These are phyloP conservation scores for Suillus decipiens DNA, from an alignment of 768 basidiomycete genomes.

Conservation along the genomic window DNA sequence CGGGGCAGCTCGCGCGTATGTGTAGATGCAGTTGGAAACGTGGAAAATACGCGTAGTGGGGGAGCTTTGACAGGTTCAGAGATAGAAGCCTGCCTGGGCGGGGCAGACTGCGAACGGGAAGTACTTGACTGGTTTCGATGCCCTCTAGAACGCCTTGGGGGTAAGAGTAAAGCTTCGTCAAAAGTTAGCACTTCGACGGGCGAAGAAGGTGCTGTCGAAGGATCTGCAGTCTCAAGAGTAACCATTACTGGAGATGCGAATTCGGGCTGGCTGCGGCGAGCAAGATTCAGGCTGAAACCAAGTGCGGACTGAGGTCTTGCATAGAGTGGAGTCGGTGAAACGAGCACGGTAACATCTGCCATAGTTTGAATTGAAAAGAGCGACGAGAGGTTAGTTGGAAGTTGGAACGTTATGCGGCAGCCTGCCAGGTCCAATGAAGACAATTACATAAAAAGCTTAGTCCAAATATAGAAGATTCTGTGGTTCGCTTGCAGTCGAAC, in stretches of 20 bases:
- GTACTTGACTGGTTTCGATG: constrained; percentile 12
- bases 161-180: constrained; percentile 26
- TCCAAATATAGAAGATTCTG: constrained; percentile 7
- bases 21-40: constrained; percentile 12
- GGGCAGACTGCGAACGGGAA: constrained; percentile 27
- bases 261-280: constrained; percentile 31
- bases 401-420: not conserved
- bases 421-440: not conserved
- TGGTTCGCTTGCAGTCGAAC: not conserved
- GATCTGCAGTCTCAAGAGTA: constrained; percentile 30
- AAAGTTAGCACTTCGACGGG: constrained; percentile 23
- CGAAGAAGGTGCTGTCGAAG: constrained; percentile 25
- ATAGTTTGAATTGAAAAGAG: constrained; percentile 17
- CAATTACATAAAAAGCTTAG: not conserved
- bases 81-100: constrained; percentile 12
- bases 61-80: constrained; percentile 9
- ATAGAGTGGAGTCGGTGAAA: constrained; percentile 32
- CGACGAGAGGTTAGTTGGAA: constrained; percentile 3
- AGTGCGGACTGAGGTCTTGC: constrained; percentile 22
- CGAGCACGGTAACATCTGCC: constrained; percentile 35
- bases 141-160: constrained; percentile 29
- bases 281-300: constrained; percentile 30
- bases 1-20: constrained; percentile 46
- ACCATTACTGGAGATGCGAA: constrained; percentile 33
- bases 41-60: constrained; percentile 18